Evolutionary conservation across 164 flowering plant species (phyloP), one percentile per base, ranked within the genome.

Genomic region (Nelumbo lutea): DNA sequence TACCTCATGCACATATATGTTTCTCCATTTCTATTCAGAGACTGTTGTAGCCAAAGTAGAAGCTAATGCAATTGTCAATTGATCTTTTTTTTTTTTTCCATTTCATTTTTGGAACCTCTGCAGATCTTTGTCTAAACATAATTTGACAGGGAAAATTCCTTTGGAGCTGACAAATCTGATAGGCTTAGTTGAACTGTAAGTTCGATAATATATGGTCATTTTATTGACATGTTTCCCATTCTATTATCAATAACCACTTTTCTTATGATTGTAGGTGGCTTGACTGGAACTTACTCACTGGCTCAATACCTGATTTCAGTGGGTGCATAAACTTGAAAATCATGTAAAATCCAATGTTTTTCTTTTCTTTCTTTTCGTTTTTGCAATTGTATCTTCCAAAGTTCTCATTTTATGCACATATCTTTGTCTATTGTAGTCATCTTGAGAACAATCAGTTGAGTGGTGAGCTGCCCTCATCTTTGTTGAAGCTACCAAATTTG

Each of bases 371-470:
- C 67, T 62, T 2, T 1, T 27, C 5, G 41, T 53, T 9, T 57
- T 15, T 39, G 38, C 27, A 62, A 9, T 15, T 55, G 4, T 61
- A 11, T 66, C 8, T 47, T 59, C 15, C 46, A 9, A 59, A 42
- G 9, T 56, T 60, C 55, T 38, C 14, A 9, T 11, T 42, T 5
- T 64, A 2, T 40, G 40, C 66, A 27, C 27, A 27, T 58, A 5
- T 72, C 45, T 69, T 71, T 76, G 8, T 66, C 48, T 78, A 41
- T 47, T 77, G 51, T 61, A 96, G 99, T 68, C 99, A 92, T 81
- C 93, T 96, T 55, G 99, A 96, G 81, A 83, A 89, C 87, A 96
- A 96, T 78, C 85, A 73, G 39, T 82, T 96, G 81, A 84, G 82
- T 50, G 99, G 99, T 52, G 81, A 75, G 73, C 74, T 96, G 67